Evolutionary conservation across 2,329 filamentous ascomycete genomes (phyloP).

Genomic region (Stagonosporopsis rhizophila): DNA sequence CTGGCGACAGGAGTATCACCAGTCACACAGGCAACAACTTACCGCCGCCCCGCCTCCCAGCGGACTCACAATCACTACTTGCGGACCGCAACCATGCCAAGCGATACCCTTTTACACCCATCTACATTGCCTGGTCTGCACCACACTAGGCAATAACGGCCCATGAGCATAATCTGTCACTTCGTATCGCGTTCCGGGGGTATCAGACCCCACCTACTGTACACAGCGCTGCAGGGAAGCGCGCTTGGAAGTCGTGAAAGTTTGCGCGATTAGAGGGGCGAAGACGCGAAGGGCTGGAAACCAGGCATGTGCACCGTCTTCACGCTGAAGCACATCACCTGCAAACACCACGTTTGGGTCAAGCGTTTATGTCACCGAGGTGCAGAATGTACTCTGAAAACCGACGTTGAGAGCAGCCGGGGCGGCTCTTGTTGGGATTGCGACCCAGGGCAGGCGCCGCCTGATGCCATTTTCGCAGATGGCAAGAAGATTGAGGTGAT

Average conservation of each 20-base stretch:
- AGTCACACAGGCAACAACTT: neutral
- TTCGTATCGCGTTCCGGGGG: slow-evolving; percentile 4
- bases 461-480: slow-evolving; percentile 28
- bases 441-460: slow-evolving; percentile 31
- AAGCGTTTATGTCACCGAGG: slow-evolving; percentile 28
- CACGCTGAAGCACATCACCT: slow-evolving; percentile 30
- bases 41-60: too few species aligned
- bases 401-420: slow-evolving; percentile 26
- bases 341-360: slow-evolving; percentile 29
- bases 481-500: slow-evolving; percentile 22
- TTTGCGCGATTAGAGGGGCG: neutral
- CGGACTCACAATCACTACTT: neutral
- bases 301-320: slow-evolving; percentile 33
- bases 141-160: neutral
- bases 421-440: slow-evolving; percentile 36
- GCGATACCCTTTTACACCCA: neutral
- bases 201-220: slow-evolving; percentile 11
- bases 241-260: neutral
- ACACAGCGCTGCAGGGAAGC: slow-evolving; percentile 7
- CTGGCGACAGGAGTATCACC: neutral
- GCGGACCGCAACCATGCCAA: neutral
- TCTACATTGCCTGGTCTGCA: neutral
- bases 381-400: slow-evolving; percentile 21
- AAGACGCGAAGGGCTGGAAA: neutral
- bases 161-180: neutral